phyloP scores from a whole-genome alignment of 306 rosid genomes.

The Quercus mongolica region DNA sequence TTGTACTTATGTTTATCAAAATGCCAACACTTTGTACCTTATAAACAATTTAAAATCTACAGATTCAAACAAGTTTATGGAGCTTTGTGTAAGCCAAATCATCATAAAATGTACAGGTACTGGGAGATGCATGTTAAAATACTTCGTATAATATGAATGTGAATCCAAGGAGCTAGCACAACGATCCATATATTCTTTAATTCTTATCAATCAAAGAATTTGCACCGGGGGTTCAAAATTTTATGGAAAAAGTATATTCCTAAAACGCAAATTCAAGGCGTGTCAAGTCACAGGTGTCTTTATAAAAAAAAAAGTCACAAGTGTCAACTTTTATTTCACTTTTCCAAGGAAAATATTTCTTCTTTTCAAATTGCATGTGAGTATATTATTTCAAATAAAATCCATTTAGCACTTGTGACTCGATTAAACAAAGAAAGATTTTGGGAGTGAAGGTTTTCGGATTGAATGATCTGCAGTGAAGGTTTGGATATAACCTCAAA shows the following conservation, averaged over 20 bases:
- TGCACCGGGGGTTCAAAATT: not conserved
- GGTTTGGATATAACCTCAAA: too few species aligned
- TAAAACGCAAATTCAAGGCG: not conserved
- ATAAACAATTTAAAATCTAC: slow-evolving; percentile 10
- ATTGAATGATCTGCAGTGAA: too few species aligned
- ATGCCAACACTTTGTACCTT: slow-evolving; percentile 22
- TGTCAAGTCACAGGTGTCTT: not conserved
- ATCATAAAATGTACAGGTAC: not conserved
- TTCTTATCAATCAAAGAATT: not conserved
- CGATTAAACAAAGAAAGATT: too few species aligned
- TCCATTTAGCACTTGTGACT: too few species aligned
- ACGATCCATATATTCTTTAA: not conserved
- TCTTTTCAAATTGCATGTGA: not conserved
- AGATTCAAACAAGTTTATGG: slow-evolving; percentile 11
- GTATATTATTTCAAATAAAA: too few species aligned
- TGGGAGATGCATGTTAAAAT: not conserved
- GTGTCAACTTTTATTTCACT: not conserved
- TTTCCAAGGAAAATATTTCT: not conserved
- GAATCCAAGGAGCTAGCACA: not conserved
- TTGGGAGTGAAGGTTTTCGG: too few species aligned
- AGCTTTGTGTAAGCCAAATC: slow-evolving; percentile 7
- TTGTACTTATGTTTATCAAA: slow-evolving; percentile 23
- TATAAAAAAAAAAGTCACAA: too few species aligned
- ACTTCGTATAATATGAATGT: not conserved
- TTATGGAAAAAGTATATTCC: not conserved